phyloP scores from a whole-genome alignment of 306 rosid genomes.

The Senna tora region DNA sequence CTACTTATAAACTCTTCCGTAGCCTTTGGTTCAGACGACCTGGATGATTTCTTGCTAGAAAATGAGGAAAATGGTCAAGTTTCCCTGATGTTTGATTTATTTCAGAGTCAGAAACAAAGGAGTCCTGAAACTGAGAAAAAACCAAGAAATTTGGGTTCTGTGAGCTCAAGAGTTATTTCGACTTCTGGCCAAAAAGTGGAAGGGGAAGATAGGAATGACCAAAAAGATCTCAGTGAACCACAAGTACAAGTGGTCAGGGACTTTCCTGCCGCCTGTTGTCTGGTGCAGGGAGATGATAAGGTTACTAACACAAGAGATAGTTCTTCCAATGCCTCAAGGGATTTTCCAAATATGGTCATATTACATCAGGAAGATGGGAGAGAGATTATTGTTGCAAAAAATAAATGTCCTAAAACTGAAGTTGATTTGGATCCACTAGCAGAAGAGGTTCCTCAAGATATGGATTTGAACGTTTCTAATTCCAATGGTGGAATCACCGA shows the following conservation, averaged over 20 bases:
- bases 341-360: conserved; percentile 19
- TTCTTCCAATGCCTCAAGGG: conserved; percentile 36
- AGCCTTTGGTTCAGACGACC: conserved; percentile 80
- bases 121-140: conserved; percentile 29
- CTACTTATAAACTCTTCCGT: conserved; percentile 77
- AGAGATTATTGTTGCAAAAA: conserved; percentile 32
- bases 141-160: conserved; percentile 27
- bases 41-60: conserved; percentile 73
- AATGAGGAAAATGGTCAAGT: conserved; percentile 33
- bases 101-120: conserved; percentile 36
- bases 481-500: conserved; percentile 29
- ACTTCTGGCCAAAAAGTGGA: conserved; percentile 34
- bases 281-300: conserved; percentile 50
- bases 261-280: conserved; percentile 47
- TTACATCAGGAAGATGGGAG: conserved; percentile 39
- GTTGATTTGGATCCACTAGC: conserved; percentile 38
- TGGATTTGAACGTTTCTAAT: conserved; percentile 33
- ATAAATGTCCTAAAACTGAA: conserved; percentile 35
- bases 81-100: conserved; percentile 39
- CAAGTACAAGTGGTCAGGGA: conserved; percentile 48
- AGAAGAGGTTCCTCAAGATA: conserved; percentile 39
- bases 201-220: conserved; percentile 39
- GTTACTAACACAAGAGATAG: conserved; percentile 40
- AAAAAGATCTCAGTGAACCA: conserved; percentile 34
- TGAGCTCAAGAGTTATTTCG: conserved; percentile 28